A percentile compares a stretch with the other conserved stretches of the same genome.
phyloP scores from a whole-genome alignment of 2,329 filamentous ascomycete species.

The Cladosporium halotolerans region DNA sequence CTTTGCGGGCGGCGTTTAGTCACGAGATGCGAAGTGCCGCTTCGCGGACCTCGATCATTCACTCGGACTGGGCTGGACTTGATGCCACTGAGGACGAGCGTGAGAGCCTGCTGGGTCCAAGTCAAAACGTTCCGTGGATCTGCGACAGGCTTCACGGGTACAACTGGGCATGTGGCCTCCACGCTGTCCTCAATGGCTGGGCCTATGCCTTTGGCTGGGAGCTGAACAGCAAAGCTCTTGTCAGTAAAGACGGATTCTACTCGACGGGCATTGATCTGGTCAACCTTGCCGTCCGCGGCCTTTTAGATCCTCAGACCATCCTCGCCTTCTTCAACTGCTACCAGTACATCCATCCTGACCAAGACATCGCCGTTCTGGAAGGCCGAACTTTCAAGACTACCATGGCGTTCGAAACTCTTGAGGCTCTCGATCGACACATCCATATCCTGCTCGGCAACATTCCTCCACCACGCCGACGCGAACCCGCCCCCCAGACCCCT shows the following conservation, averaged over 20 bases:
- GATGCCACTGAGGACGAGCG: neutral
- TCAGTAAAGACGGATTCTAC: conserved; percentile 4
- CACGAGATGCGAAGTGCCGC: neutral
- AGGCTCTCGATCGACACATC: neutral
- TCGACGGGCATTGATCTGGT: neutral
- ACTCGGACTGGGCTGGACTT: neutral
- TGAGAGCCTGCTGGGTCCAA: neutral
- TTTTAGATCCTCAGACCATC: neutral
- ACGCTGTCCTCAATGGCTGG: conserved; percentile 6
- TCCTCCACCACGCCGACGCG: no score
- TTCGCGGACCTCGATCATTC: neutral
- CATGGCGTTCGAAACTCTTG: neutral
- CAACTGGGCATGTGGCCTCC: neutral
- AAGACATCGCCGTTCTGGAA: neutral
- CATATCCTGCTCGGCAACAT: neutral
- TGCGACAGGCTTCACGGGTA: neutral
- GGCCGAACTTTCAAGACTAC: neutral
- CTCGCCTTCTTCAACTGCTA: conserved; percentile 9
- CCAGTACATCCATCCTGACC: neutral
- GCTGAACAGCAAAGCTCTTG: neutral
- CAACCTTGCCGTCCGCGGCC: neutral
- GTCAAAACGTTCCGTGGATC: neutral
- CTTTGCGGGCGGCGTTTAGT: neutral
- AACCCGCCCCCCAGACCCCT: no score
- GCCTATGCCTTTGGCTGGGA: neutral